These are phyloP conservation scores for Herpetomonas muscarum DNA, from an alignment of 208 protist species.

Conservation along the genomic window DNA sequence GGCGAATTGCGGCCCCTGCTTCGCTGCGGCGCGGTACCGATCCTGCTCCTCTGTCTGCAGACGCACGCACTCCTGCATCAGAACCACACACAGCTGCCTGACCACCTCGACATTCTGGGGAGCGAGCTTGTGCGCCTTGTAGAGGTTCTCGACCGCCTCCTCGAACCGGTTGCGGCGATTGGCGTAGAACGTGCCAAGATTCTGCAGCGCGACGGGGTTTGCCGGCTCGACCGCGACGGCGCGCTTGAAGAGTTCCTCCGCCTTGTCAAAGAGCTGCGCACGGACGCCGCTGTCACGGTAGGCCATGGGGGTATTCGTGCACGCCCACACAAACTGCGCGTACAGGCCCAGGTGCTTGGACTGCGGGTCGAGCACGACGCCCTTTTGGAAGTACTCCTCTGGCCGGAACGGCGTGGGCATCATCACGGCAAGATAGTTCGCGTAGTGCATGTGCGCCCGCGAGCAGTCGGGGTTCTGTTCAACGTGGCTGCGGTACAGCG, in stretches of 20 bases:
- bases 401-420: constrained; percentile 61
- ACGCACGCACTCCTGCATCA: constrained; percentile 61
- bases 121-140: constrained; percentile 46
- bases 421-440: constrained; percentile 54
- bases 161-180: constrained; percentile 53
- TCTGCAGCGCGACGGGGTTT: constrained; percentile 31
- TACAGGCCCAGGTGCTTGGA: constrained; percentile 45
- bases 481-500: constrained; percentile 44
- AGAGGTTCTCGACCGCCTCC: constrained; percentile 53
- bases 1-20: constrained; percentile 3
- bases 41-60: constrained; percentile 32
- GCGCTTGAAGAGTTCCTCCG: constrained; percentile 43
- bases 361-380: constrained; percentile 40
- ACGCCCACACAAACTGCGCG: constrained; percentile 60
- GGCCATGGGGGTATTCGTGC: constrained; percentile 29
- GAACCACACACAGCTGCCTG: constrained; percentile 37
- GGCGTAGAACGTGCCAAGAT: constrained; percentile 65
- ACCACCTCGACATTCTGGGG: constrained; percentile 53
- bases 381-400: constrained; percentile 49
- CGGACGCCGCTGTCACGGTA: constrained; percentile 31
- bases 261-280: constrained; percentile 37
- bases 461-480: constrained; percentile 26
- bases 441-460: constrained; percentile 46
- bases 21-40: constrained; percentile 14
- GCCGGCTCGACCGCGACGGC: constrained; percentile 39